A percentile compares a stretch with the other conserved stretches of the same genome.
Evolutionary conservation across 2,329 filamentous ascomycete genomes (phyloP).

Genomic region (Rhynchosporium graminicola): DNA sequence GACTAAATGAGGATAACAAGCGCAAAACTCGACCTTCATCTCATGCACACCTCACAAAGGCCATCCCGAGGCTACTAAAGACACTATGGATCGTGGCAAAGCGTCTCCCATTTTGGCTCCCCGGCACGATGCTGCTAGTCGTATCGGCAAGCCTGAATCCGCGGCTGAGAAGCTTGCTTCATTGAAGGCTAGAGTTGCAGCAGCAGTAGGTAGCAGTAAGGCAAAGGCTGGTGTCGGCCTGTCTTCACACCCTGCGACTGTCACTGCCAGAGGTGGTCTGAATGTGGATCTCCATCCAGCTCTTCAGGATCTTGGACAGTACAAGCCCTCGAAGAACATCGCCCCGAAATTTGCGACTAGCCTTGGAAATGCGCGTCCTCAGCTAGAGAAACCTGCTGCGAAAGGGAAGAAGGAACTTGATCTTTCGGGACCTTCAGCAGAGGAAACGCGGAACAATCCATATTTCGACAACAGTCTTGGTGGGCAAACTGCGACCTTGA

Average conservation of each 20-base stretch:
- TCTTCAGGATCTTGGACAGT: conserved; percentile 58
- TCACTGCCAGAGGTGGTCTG: conserved; percentile 45
- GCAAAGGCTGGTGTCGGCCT: conserved; percentile 48
- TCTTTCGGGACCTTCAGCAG: conserved; percentile 56
- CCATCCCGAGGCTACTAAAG: neutral
- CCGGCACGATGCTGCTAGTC: conserved; percentile 55
- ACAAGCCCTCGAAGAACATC: conserved; percentile 45
- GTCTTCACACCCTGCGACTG: conserved; percentile 42
- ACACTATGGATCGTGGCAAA: conserved; percentile 52
- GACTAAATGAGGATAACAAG: neutral
- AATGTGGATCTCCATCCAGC: conserved; percentile 59
- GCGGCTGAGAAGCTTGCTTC: conserved; percentile 70
- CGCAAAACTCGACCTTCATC: neutral
- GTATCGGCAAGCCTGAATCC: conserved; percentile 57
- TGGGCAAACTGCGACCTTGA: conserved; percentile 57
- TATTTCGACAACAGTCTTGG: conserved; percentile 75
- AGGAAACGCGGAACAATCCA: conserved; percentile 69
- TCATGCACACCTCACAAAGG: neutral
- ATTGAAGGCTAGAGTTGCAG: conserved; percentile 77
- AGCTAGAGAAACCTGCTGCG: conserved; percentile 45
- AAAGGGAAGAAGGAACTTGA: conserved; percentile 54
- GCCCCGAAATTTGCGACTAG: conserved; percentile 44
- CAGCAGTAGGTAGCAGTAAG: conserved; percentile 61
- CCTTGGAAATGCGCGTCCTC: conserved; percentile 44
- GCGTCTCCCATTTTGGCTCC: conserved; percentile 55